Percentiles rank a stretch among this genome's conserved stretches.
These are phyloP conservation scores for Petunia hybrid DNA, from an alignment of 305 asterid species.

Conservation along the genomic window DNA sequence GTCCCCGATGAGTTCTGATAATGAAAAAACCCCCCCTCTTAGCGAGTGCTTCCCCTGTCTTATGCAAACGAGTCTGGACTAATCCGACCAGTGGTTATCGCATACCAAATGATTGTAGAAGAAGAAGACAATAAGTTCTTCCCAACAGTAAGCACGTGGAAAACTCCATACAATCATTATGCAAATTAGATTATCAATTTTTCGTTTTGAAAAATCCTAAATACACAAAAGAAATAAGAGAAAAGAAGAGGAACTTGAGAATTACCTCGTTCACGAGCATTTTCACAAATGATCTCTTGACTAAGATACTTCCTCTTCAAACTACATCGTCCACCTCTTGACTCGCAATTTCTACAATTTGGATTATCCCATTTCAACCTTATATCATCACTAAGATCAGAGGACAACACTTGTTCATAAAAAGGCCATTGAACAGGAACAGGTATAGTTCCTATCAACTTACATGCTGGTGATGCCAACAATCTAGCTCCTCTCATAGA, in stretches of 20 bases:
- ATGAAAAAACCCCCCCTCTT: too few relatives aligned
- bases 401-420: conserved; percentile 45
- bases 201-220: too few relatives aligned
- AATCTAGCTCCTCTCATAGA: conserved; percentile 31
- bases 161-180: neutral
- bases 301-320: conserved; percentile 33
- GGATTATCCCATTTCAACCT: conserved; percentile 52
- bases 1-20: too few relatives aligned
- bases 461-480: conserved; percentile 44
- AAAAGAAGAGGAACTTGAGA: neutral
- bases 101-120: too few relatives aligned
- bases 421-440: conserved; percentile 60
- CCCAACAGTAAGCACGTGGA: neutral
- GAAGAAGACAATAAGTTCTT: too few relatives aligned
- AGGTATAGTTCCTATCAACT: conserved; percentile 42
- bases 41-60: too few relatives aligned
- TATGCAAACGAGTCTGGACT: too few relatives aligned
- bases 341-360: conserved; percentile 57
- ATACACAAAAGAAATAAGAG: neutral
- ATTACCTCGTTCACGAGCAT: conserved; percentile 37
- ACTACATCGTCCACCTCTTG: conserved; percentile 52
- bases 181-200: too few relatives aligned
- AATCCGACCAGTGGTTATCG: too few relatives aligned
- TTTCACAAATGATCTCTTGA: conserved; percentile 44
- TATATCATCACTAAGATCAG: conserved; percentile 54